Evolutionary conservation across 345 rosid genomes (phyloP), one percentile per base, ranked within the genome.

Genomic region (Hypericum androsaemum): DNA sequence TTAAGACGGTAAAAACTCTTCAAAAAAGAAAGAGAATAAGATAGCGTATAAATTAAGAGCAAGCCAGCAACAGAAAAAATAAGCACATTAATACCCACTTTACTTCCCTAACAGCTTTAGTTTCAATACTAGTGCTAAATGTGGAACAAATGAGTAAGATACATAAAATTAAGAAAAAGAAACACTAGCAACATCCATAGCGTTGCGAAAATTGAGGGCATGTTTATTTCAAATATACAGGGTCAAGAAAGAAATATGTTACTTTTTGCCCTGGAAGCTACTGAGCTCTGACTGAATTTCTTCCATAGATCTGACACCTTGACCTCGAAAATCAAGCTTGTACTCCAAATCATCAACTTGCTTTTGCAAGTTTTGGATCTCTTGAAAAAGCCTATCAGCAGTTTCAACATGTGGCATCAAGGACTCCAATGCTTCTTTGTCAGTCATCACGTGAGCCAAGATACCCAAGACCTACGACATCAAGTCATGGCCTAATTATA

Each of bases 241-340:
- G 42, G 52, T 40, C n/a, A n/a, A n/a, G 41, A 50, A 52, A 61
- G 7, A 58, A 65, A 47, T 22, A 44, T 16, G 65, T 42, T 76
- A 87, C 96, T 76, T 81, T 57, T 64, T 72, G 73, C 64, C 65
- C 65, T 81, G 84, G 74, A 80, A 76, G 53, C 61, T 60, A 67
- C 70, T 80, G 47, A 86, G 73, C 70, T 89, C 95, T 48, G 66
- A 70, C 61, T 83, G 86, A 54, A 83, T 75, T 57, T 83, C 94
- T 66, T 86, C 89, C 75, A 77, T 74, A 41, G 88, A 71, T 69
- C 78, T 80, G 44, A 71, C 68, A 49, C 92, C 95, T 66, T 70
- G 95, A 56, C 98, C 96, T 64, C 80, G 74, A 54, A 82, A 75
- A 77, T 83, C 88, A 63, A 84, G 89, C 76, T 80, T 81, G 72